phyloP scores from a whole-genome alignment of 2,329 filamentous ascomycete genomes.

The Nemania sp. region DNA sequence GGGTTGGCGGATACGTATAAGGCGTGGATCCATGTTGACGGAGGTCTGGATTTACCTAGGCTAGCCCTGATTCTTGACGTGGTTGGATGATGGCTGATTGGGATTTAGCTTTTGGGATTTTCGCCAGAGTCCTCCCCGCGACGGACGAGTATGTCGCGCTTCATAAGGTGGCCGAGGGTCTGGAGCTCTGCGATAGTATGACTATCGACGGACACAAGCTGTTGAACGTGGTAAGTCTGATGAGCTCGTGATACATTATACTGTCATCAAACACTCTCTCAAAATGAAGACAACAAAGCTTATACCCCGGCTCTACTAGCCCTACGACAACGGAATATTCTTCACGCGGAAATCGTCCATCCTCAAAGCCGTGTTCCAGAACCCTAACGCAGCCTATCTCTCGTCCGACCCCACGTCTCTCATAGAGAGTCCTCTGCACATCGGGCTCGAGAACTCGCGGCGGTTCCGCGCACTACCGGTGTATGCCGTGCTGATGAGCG shows the following conservation, averaged over 20 bases:
- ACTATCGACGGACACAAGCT: slow-evolving; percentile 87
- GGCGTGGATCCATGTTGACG: slow-evolving; percentile 90
- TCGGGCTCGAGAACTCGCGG: slow-evolving; percentile 88
- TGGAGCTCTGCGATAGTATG: slow-evolving; percentile 86
- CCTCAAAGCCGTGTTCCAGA: slow-evolving; percentile 70
- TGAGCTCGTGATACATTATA: too few species aligned
- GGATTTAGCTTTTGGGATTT: slow-evolving; percentile 75
- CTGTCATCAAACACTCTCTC: too few species aligned
- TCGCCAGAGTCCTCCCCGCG: slow-evolving; percentile 67
- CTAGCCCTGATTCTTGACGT: background rate
- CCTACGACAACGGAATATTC: slow-evolving; percentile 92
- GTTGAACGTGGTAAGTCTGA: slow-evolving; percentile 73
- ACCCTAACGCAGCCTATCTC: slow-evolving; percentile 85
- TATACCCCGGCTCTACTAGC: slow-evolving; percentile 46
- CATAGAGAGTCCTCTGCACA: slow-evolving; percentile 82
- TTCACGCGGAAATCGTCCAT: slow-evolving; percentile 67
- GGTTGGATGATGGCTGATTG: slow-evolving; percentile 1
- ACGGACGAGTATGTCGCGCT: slow-evolving; percentile 58
- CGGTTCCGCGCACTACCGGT: slow-evolving; percentile 89
- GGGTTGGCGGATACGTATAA: slow-evolving; percentile 70
- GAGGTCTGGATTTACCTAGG: slow-evolving; percentile 60
- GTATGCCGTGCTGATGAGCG: slow-evolving; percentile 76
- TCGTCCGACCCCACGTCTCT: slow-evolving; percentile 43
- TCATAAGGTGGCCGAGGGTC: slow-evolving; percentile 57
- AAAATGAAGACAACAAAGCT: background rate